Evolutionary conservation across 345 rosid genomes (phyloP), one percentile per base, ranked within the genome.

Genomic region (Boechera divaricarpa): DNA sequence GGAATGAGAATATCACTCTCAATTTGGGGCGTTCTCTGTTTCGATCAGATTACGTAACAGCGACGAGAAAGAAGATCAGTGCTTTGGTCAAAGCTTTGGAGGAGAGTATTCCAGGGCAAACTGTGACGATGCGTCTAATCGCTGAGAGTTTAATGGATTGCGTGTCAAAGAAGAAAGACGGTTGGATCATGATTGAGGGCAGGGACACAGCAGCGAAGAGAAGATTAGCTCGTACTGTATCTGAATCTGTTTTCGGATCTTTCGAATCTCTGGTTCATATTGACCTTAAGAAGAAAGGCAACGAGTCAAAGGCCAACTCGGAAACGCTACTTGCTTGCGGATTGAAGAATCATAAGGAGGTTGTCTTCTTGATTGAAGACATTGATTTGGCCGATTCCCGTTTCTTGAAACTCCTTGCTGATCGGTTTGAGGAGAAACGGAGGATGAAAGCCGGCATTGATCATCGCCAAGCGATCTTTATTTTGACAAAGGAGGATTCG

Each of bases 31-130:
- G 80, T 70, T 83, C 82, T 58, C 39, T 76, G 70, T 80, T 75
- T 47, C 61, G 28, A 28, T 73, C 85, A 48, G 87, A 78, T 54
- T 65, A 75, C 0, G 66, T 64, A 56, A 69, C 35, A 21, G 79
- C 62, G 49, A 42, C 47, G 82, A 75, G 61, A 51, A 67, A 35
- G 63, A 55, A 60, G 51, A 72, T 36, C 33, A 53, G 51, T 48
- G 57, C 15, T 63, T 53, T 91, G 66, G 62, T 64, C n/a, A 84
- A 81, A 72, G 42, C 80, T 59, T 79, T 93, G 72, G 86, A 82
- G 79, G 92, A 86, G 77, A 88, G 80, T 74, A 81, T 86, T 13
- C 88, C 97, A 11, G 87, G 91, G 91, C 91, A 93, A 76, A 77
- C 73, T 36, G 91, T 85, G 67, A 61, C 61, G 21, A 72, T 91